These are phyloP conservation scores for Melianthus villosus DNA, from an alignment of 441 rosid species.

Conservation along the genomic window DNA sequence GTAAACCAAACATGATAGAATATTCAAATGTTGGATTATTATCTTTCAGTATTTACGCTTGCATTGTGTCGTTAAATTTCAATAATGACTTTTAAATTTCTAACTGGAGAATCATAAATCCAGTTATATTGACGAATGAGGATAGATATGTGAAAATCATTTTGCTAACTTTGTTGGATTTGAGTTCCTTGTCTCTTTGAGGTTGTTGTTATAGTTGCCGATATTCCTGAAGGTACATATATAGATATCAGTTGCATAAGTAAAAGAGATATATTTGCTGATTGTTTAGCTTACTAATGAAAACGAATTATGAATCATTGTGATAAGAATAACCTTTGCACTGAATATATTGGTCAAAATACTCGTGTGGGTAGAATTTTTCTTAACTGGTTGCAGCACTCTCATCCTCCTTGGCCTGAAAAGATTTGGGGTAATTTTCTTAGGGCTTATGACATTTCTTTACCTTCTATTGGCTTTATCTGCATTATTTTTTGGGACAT, in stretches of 20 bases:
- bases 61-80: too few relatives aligned
- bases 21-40: too few relatives aligned
- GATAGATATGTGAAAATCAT: too few relatives aligned
- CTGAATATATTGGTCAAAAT: constrained; percentile 35
- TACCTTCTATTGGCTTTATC: background rate
- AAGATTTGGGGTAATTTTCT: constrained; percentile 41
- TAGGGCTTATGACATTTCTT: background rate
- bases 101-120: too few relatives aligned
- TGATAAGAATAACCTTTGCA: constrained; percentile 57
- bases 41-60: too few relatives aligned
- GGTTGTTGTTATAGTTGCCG: constrained; percentile 46
- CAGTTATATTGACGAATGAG: too few relatives aligned
- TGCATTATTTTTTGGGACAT: background rate
- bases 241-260: background rate
- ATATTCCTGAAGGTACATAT: constrained; percentile 40
- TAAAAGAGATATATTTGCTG: background rate
- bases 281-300: background rate
- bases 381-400: constrained; percentile 43
- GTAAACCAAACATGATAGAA: too few relatives aligned
- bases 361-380: constrained; percentile 48
- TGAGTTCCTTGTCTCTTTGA: too few relatives aligned
- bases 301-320: too few relatives aligned
- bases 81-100: too few relatives aligned
- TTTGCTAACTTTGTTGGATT: too few relatives aligned
- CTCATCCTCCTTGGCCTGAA: constrained; percentile 49